These are phyloP conservation scores for Eucalyptus marginata DNA, from an alignment of 345 rosid genomes.

Conservation along the genomic window DNA sequence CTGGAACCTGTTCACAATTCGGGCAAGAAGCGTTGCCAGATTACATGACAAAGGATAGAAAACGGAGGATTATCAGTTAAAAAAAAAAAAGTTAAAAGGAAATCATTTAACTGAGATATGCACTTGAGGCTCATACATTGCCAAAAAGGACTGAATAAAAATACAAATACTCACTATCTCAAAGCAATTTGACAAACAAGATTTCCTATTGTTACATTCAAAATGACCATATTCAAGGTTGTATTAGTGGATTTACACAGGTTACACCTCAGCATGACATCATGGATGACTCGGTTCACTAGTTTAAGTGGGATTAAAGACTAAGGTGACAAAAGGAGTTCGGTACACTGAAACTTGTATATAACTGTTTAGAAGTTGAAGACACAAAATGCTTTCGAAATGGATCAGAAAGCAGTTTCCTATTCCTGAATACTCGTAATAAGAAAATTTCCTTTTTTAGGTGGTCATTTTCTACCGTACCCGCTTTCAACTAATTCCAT, in stretches of 20 bases:
- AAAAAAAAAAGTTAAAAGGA: neutral
- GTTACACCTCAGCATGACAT: neutral
- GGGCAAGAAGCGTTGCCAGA: neutral
- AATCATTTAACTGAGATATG: neutral
- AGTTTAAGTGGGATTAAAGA: neutral
- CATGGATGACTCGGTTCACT: neutral
- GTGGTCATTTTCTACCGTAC: neutral
- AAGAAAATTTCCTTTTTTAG: neutral
- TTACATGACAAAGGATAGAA: neutral
- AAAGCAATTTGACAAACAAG: neutral
- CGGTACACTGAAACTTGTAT: neutral
- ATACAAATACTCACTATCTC: neutral
- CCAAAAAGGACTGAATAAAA: neutral
- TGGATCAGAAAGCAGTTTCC: neutral
- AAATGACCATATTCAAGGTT: neutral
- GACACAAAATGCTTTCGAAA: neutral
- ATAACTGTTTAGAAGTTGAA: neutral
- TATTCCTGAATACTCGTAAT: neutral
- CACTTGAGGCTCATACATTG: neutral
- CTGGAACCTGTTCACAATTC: constrained; percentile 56
- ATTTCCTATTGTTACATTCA: neutral
- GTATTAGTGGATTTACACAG: neutral
- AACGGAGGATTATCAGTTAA: neutral
- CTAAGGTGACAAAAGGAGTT: neutral
- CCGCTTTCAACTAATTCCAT: neutral